Conservation (phyloP, 495 filamentous ascomycete genomes). For the Hypoxylon trugodes region DNA sequence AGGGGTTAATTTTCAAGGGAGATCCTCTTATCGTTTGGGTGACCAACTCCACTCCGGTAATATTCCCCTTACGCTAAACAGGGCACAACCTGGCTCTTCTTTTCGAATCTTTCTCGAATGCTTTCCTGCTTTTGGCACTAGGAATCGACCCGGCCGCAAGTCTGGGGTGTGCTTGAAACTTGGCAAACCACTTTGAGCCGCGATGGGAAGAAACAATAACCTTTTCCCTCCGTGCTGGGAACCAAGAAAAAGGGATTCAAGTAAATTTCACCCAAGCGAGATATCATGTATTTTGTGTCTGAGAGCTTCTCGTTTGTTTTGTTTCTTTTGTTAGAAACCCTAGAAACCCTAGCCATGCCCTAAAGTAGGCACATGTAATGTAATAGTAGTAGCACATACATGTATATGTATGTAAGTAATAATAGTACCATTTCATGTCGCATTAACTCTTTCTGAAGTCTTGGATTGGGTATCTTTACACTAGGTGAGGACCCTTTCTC, state of each 20-base stretch:
- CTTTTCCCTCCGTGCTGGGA: constrained; percentile 29
- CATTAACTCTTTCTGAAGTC: constrained; percentile 5
- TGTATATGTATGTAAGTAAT: neutral
- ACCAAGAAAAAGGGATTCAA: no score
- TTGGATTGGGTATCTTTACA: constrained; percentile 18
- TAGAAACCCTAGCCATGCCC: neutral
- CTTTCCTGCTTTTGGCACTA: constrained; percentile 35
- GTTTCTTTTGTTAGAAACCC: constrained; percentile 12
- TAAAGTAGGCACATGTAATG: neutral
- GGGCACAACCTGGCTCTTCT: constrained; percentile 39
- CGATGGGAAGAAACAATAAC: constrained; percentile 33
- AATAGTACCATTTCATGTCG: constrained; percentile 1
- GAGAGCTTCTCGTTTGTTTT: constrained; percentile 25
- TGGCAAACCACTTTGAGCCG: constrained; percentile 40
- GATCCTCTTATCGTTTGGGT: constrained; percentile 43
- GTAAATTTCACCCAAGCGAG: constrained; percentile 33
- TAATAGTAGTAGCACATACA: neutral
- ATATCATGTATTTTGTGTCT: constrained; percentile 33
- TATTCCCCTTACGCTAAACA: constrained; percentile 47
- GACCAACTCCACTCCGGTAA: constrained; percentile 43
- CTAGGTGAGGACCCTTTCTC: constrained; percentile 25
- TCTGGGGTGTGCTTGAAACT: constrained; percentile 41
- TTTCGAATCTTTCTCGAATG: constrained; percentile 49
- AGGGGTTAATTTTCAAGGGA: constrained; percentile 36
- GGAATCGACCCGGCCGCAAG: constrained; percentile 41